Evolutionary conservation across 2,329 filamentous ascomycete genomes (phyloP).

Genomic region (Monosporascus sp.): DNA sequence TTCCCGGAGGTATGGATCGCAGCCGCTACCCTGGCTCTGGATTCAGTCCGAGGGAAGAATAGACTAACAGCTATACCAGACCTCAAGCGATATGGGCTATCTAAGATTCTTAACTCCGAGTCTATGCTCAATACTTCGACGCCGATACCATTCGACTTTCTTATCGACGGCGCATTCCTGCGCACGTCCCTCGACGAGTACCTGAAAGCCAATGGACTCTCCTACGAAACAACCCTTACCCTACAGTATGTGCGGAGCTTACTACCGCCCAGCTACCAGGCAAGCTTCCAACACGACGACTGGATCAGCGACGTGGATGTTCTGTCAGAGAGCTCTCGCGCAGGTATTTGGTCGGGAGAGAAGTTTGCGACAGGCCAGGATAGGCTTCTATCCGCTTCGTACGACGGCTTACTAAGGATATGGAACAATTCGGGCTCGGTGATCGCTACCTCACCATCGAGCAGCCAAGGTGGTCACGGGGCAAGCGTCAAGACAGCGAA

Average conservation of each 20-base stretch:
- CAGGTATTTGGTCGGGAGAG: conserved; percentile 51
- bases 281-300: conserved; percentile 94
- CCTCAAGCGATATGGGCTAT: conserved; percentile 66
- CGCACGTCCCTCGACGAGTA: conserved; percentile 88
- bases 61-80: conserved; percentile 36
- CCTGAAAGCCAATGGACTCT: conserved; percentile 79
- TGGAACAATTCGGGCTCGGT: conserved; percentile 87
- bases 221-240: conserved; percentile 78
- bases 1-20: conserved; percentile 48
- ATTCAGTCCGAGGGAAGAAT: background rate
- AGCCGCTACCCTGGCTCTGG: no score
- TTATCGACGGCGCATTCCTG: conserved; percentile 90
- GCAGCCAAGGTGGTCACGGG: conserved; percentile 66
- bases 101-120: conserved; percentile 66
- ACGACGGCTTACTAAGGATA: conserved; percentile 81
- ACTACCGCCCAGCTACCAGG: conserved; percentile 81
- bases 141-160: conserved; percentile 84
- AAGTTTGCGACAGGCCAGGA: conserved; percentile 53
- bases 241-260: conserved; percentile 92
- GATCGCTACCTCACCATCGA: conserved; percentile 69
- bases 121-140: conserved; percentile 61
- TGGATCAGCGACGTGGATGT: conserved; percentile 91
- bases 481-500: conserved; percentile 76
- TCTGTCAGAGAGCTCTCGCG: conserved; percentile 61
- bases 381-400: conserved; percentile 84